These are phyloP conservation scores for Leishmania guyanensis DNA, from an alignment of 208 protist species.

Conservation along the genomic window DNA sequence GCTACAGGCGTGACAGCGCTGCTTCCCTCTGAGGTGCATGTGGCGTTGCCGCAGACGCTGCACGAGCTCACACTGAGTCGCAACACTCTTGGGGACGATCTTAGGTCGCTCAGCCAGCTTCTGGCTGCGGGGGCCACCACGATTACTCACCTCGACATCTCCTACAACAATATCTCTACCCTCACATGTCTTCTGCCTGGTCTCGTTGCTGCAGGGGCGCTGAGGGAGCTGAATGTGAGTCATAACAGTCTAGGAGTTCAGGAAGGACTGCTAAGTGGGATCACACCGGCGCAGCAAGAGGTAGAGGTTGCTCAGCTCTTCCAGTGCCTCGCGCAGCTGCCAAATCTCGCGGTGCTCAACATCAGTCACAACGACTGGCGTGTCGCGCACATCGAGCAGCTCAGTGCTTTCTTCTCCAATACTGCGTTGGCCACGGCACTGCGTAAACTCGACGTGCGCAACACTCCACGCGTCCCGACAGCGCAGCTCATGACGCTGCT, in stretches of 20 bases:
- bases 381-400: conserved; percentile 44
- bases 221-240: conserved; percentile 58
- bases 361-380: conserved; percentile 81
- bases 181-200: conserved; percentile 36
- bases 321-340: conserved; percentile 33
- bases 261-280: conserved; percentile 14
- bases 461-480: conserved; percentile 39
- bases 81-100: conserved; percentile 61
- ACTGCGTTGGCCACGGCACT: background rate
- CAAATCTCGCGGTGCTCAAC: conserved; percentile 49
- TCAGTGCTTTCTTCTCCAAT: conserved; percentile 32
- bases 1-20: conserved; percentile 46
- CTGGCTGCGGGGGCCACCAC: conserved; percentile 37
- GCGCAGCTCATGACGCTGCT: conserved; percentile 53
- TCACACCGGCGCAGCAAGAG: conserved; percentile 19
- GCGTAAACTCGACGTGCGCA: conserved; percentile 32
- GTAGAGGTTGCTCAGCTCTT: conserved; percentile 43
- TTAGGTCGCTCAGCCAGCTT: conserved; percentile 43
- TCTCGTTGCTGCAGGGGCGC: conserved; percentile 28
- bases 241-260: conserved; percentile 81
- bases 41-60: conserved; percentile 21
- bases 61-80: conserved; percentile 68
- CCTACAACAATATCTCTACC: conserved; percentile 65
- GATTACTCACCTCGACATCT: conserved; percentile 47
- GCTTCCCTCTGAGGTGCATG: conserved; percentile 28